phyloP scores from a whole-genome alignment of 805 yeast genomes.

The Clavispora fructus region DNA sequence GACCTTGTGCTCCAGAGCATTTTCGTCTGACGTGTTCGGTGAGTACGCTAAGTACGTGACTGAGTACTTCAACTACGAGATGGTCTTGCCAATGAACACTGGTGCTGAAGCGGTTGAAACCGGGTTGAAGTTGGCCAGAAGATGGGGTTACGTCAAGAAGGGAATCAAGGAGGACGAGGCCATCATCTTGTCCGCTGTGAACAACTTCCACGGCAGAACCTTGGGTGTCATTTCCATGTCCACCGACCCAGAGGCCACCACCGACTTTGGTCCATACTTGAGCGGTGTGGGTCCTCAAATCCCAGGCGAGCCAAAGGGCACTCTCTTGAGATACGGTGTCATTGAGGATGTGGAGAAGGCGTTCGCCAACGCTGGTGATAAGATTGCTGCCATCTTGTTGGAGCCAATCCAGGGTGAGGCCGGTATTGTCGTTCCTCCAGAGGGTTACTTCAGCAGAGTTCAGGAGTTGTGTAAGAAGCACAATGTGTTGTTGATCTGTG shows the following conservation, averaged over 20 bases:
- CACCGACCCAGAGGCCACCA: slow-evolving; percentile 89
- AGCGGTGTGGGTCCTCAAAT: slow-evolving; percentile 76
- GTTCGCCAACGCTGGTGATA: slow-evolving; percentile 75
- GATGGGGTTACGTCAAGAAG: slow-evolving; percentile 93
- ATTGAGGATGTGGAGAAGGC: slow-evolving; percentile 85
- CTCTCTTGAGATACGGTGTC: slow-evolving; percentile 71
- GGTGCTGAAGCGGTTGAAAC: slow-evolving; percentile 99
- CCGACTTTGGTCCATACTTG: slow-evolving; percentile 86
- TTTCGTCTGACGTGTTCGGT: slow-evolving; percentile 85
- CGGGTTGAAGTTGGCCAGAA: slow-evolving; percentile 87
- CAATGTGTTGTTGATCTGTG: slow-evolving; percentile 87
- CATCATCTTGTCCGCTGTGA: slow-evolving; percentile 76
- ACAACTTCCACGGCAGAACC: slow-evolving; percentile 96
- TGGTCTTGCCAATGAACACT: slow-evolving; percentile 96
- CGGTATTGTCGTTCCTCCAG: slow-evolving; percentile 92
- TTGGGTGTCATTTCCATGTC: slow-evolving; percentile 94
- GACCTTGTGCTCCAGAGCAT: slow-evolving; percentile 89
- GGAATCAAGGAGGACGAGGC: slow-evolving; percentile 81
- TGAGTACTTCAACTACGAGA: slow-evolving; percentile 84
- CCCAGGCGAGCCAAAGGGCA: slow-evolving; percentile 63
- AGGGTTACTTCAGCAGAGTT: slow-evolving; percentile 70
- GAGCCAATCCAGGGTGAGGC: slow-evolving; percentile 99
- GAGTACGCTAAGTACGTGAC: slow-evolving; percentile 82
- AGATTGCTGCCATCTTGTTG: slow-evolving; percentile 82
- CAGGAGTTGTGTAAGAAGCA: slow-evolving; percentile 70